Base-by-base conservation (phyloP, 2,329 filamentous ascomycete species). In the Aspergillus sp. region DNA sequence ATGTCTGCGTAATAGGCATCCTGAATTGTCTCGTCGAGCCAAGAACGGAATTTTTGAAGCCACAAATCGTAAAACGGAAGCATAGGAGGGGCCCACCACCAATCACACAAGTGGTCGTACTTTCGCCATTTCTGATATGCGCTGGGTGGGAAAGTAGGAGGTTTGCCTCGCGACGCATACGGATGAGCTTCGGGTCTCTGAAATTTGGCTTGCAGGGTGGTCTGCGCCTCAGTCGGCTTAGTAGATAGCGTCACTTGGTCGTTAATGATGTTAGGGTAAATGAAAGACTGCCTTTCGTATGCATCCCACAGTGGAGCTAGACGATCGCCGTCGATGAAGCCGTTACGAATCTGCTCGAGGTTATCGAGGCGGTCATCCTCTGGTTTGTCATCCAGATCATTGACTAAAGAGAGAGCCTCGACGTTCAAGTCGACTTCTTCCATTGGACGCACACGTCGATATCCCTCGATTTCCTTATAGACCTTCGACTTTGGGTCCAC, bases 31-130 rank as follows among this genome's bases (percentile, higher is more conserved):
- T 53, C 50, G 13, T 71, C 62, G 13, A 72, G 58, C 71, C 71
- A 74, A 25, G 32, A 23, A 19, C 64, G 66, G 27, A 72, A 68
- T 44, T 54, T 59, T 19, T 61, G 58, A 17, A 57, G 63, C 27
- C 63, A 71, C 0, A 32, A 53, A 10, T 65, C 64, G 11, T 36
- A 3, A 52, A 56, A 48, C 57, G 60, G n/a, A 59, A 60, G 32
- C 32, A 57, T 63, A 11, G 32, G 60, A 32, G 72, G 70, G 10
- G 62, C 66, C 52, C 66, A 69, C 25, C 70, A 66, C 72, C 71
- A 74, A 49, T 72, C 61, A 2, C 63, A 48, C 19, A 57, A 52
- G 15, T 62, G 60, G 8, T 57, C 48, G 30, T 64, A 56, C 5
- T 39, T 55, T 61, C 66, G 64, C n/a, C 57, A 58, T 30, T 57